Base-by-base conservation (phyloP, 2,329 filamentous ascomycete species). In the Diaporthe citriasiana region DNA sequence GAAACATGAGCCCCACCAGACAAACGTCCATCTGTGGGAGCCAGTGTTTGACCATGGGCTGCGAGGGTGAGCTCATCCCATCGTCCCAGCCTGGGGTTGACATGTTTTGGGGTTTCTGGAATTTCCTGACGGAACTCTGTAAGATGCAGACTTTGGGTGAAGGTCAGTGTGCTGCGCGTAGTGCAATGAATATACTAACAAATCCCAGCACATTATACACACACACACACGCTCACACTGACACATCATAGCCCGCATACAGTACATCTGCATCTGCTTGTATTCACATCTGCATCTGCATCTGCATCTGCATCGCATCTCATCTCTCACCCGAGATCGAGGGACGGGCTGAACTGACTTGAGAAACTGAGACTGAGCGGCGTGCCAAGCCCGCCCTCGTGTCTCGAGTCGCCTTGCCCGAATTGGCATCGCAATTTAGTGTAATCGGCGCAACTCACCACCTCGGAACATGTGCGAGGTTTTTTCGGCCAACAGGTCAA, bases 1-100 rank as follows among this genome's bases (percentile, higher is more conserved):
- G 71, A 73, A 73, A 73, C 71, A 60, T n/a, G 25, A 33, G 63
- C 60, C 71, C 71, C 51, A 53, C 63, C 45, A 35, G 63, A 38
- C 45, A 51, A n/a, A 51, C 60, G 35, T 27, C 40, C n/a, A 40
- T 57, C 53, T 57, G 71, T 69, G 71, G 71, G 53, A 56, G 66
- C 71, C 33, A 53, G 63, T 50, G 53, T 70, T 59, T 73, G 65
- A 71, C 69, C 42, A 47, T 47, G 42, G 42, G 30, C 45, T 30
- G 30, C 45, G 30, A 40, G 22, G 12, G 45, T 25, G 47, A 27
- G 33, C 63, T 68, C 63, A 53, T 68, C 63, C 63, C 63, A 68
- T 53, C 45, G n/a, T 59, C 7, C 10, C 35, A 17, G 56, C 27
- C 3, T 8, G 42, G 42, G 25, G 10, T 25, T 63, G 59, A 33